phyloP scores from a whole-genome alignment of 371 early-diverging fungal genomes.

The Funneliformis caledonium region DNA sequence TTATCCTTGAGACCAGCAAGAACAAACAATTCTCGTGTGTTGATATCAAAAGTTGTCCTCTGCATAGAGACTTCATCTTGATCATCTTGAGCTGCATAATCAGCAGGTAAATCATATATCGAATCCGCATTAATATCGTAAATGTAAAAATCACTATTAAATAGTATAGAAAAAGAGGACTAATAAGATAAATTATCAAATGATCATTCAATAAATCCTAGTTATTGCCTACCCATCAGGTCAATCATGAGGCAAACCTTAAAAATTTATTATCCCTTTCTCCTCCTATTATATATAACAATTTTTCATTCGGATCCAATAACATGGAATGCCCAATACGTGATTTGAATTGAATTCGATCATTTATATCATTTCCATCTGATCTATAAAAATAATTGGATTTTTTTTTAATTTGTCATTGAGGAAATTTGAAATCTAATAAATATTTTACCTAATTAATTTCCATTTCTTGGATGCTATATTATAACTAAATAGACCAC shows the following conservation, averaged over 20 bases:
- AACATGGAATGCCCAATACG: slow-evolving; percentile 93
- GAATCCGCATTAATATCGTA: slow-evolving; percentile 80
- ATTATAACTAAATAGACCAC: slow-evolving; percentile 85
- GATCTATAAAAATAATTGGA: slow-evolving; percentile 5
- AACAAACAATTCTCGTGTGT: slow-evolving; percentile 81
- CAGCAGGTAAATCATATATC: slow-evolving; percentile 72
- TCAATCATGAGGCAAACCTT: slow-evolving; percentile 38
- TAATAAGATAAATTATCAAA: background rate
- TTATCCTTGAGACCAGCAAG: slow-evolving; percentile 70
- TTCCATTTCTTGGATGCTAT: slow-evolving; percentile 69
- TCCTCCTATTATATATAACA: slow-evolving; percentile 89
- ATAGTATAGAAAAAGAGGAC: background rate
- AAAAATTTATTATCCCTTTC: slow-evolving; percentile 80
- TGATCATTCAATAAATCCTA: background rate
- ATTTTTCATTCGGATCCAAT: slow-evolving; percentile 70
- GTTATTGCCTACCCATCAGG: background rate
- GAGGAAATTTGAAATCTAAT: background rate
- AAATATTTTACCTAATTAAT: slow-evolving; percentile 54
- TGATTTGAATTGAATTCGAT: slow-evolving; percentile 60
- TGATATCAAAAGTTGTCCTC: slow-evolving; percentile 78
- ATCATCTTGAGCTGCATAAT: slow-evolving; percentile 71
- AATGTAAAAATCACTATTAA: slow-evolving; percentile 73
- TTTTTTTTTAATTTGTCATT: background rate
- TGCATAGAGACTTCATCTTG: slow-evolving; percentile 86
- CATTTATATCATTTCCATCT: slow-evolving; percentile 17